A percentile compares a stretch with the other conserved stretches of the same genome.
Conservation (phyloP, 129 eudicot genomes). For the Escallonia rubra region DNA sequence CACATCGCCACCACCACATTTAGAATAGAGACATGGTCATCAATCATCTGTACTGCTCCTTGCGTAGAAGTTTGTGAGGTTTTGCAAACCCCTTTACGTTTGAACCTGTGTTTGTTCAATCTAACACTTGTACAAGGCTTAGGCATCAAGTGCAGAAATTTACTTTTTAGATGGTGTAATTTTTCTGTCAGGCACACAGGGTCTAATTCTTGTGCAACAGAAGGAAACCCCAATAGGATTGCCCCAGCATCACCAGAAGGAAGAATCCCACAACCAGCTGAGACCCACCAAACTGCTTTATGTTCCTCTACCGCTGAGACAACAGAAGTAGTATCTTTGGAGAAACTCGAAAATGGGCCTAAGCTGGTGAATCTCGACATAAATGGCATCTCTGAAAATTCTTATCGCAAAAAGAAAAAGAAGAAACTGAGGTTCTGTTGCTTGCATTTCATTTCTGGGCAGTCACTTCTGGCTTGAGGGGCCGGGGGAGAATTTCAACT, state of each 20-base stretch:
- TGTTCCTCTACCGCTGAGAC: constrained; percentile 19
- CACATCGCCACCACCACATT: no score
- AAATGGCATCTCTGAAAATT: constrained; percentile 7
- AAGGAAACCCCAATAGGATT: constrained; percentile 28
- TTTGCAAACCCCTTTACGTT: no score
- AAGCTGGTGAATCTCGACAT: constrained; percentile 2
- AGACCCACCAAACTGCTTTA: constrained; percentile 22
- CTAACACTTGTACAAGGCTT: no score
- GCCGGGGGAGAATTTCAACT: background rate
- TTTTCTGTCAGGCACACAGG: constrained; percentile 32
- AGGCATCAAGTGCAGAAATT: no score
- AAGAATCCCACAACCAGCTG: constrained; percentile 13
- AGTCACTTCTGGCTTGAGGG: constrained; percentile 19
- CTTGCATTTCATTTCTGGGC: constrained; percentile 28
- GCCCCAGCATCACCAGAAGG: constrained; percentile 30
- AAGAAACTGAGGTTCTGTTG: constrained; percentile 49
- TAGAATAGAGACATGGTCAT: no score
- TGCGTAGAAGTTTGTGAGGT: no score
- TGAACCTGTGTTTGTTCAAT: no score
- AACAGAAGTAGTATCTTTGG: constrained; percentile 14
- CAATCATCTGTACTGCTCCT: no score
- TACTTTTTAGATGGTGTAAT: background rate
- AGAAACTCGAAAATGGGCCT: constrained; percentile 14
- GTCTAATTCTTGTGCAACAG: constrained; percentile 21
- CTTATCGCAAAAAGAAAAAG: constrained; percentile 16